A percentile compares a stretch with the other conserved stretches of the same genome.
Evolutionary conservation across 768 basidiomycete species (phyloP).

Genomic region (Suillus placidus): DNA sequence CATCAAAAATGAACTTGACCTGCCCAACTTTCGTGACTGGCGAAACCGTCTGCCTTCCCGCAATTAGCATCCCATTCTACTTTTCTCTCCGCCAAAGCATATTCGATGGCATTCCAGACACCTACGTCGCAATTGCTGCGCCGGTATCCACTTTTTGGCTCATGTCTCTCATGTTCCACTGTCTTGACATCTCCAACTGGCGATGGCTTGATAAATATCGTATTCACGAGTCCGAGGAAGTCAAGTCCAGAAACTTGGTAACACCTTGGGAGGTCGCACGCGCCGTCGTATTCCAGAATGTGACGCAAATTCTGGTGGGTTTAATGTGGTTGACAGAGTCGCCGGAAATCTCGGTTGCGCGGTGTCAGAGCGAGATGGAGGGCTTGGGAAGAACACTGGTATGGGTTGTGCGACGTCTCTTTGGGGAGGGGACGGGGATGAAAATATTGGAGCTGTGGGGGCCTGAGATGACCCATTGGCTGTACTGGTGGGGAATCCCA

Average conservation of each 20-base stretch:
- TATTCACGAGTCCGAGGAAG: slow-evolving; percentile 86
- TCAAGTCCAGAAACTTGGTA: slow-evolving; percentile 72
- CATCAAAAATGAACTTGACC: slow-evolving; percentile 36
- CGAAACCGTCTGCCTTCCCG: slow-evolving; percentile 39
- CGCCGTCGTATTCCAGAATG: slow-evolving; percentile 86
- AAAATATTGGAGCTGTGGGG: slow-evolving; percentile 40
- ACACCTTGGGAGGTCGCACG: slow-evolving; percentile 69
- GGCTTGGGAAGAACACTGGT: slow-evolving; percentile 43
- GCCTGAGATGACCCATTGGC: slow-evolving; percentile 52
- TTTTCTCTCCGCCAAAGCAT: slow-evolving; percentile 48
- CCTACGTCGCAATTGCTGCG: slow-evolving; percentile 67
- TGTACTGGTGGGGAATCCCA: slow-evolving; percentile 96
- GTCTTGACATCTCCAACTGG: slow-evolving; percentile 74
- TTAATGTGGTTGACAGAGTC: slow-evolving; percentile 60
- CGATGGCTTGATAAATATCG: slow-evolving; percentile 80
- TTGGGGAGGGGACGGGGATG: slow-evolving; percentile 46
- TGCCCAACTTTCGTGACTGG: slow-evolving; percentile 38
- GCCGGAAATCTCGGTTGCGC: slow-evolving; percentile 30
- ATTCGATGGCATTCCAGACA: slow-evolving; percentile 67
- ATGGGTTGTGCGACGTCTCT: slow-evolving; percentile 36
- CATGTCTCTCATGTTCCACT: slow-evolving; percentile 77
- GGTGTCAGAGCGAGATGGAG: slow-evolving; percentile 49
- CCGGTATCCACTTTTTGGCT: slow-evolving; percentile 88
- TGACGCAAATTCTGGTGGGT: slow-evolving; percentile 79
- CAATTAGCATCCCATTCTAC: slow-evolving; percentile 54